Base-by-base conservation (phyloP, 2,329 filamentous ascomycete genomes). In the Penicillium sp. region DNA sequence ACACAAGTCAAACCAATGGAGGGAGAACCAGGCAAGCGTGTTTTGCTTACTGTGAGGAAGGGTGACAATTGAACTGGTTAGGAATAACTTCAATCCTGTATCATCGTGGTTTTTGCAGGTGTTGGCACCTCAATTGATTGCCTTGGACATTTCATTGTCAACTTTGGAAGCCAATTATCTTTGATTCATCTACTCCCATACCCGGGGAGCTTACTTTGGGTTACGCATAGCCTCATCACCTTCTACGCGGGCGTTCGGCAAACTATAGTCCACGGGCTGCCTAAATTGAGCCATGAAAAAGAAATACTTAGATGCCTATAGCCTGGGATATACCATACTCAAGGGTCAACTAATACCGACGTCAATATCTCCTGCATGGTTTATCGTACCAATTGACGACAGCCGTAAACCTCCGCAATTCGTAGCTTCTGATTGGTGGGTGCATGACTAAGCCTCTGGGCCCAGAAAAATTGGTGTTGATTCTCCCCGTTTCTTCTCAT, bases 1-100 rank as follows among this genome's bases (percentile, higher is more conserved):
- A 68, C 65, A n/a, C 75, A 78, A 59, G 63, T 70, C 23, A 76
- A 74, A 50, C 65, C 72, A 4, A 75, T 77, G 71, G 74, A 79
- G 43, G 78, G 78, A 6, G 69, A 73, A 25, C 65, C 77, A 8
- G 72, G 77, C 16, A 72, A 72, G 46, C 69, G 70, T 23, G 66
- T 75, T 21, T 68, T 67, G n/a, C 62, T 78, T n/a, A 66, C 68
- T 31, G 69, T 76, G 50, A 69, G 74, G 58, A 76, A 75, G 55
- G 67, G 65, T 53, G 39, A 29, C 25, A 31, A 43, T 33, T 52
- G 39, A 52, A 42, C 4, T 10, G 16, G 35, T 13, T 33, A 11
- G 16, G 2, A 29, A 14, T 27, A 13, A 3, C n/a, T 6, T 42
- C 4, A 10, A 23, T 21, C 23, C 4, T 42, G 39, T 21, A 23